Percentiles rank a stretch among this genome's conserved stretches.
phyloP scores from a whole-genome alignment of 2,329 filamentous ascomycete species.

The Pseudopithomyces chartarum region DNA sequence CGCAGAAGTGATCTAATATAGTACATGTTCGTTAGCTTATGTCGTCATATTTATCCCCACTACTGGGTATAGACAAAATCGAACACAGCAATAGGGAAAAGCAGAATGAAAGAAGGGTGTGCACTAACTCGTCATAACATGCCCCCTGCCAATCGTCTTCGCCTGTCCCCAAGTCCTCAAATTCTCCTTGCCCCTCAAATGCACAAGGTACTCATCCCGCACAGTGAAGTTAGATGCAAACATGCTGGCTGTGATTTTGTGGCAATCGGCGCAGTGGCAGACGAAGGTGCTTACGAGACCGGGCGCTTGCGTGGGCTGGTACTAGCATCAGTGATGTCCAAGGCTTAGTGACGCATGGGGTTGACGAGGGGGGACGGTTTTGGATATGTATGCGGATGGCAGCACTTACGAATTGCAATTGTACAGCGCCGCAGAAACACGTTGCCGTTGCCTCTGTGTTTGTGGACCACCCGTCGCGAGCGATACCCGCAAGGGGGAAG shows the following conservation, averaged over 20 bases:
- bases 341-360: background rate
- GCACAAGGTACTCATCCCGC: slow-evolving; percentile 50
- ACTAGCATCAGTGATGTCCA: background rate
- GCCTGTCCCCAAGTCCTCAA: slow-evolving; percentile 52
- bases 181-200: slow-evolving; percentile 57
- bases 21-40: background rate
- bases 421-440: slow-evolving; percentile 32
- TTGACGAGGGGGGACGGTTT: background rate
- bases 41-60: background rate
- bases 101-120: background rate
- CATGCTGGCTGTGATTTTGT: slow-evolving; percentile 66
- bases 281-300: slow-evolving; percentile 59
- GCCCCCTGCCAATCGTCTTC: slow-evolving; percentile 46
- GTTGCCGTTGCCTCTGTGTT: slow-evolving; percentile 30
- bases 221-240: slow-evolving; percentile 63
- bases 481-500: slow-evolving; percentile 20
- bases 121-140: slow-evolving; percentile 57
- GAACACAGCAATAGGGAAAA: background rate
- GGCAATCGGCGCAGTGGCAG: slow-evolving; percentile 67
- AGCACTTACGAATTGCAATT: slow-evolving; percentile 25
- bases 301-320: slow-evolving; percentile 52
- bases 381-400: no score
- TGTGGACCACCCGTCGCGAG: slow-evolving; percentile 27
- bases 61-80: background rate
- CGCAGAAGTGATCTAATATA: slow-evolving; percentile 59